A percentile compares a stretch with the other conserved stretches of the same genome.
phyloP scores from a whole-genome alignment of 495 filamentous ascomycete species.

The Lepidopterella palustris region DNA sequence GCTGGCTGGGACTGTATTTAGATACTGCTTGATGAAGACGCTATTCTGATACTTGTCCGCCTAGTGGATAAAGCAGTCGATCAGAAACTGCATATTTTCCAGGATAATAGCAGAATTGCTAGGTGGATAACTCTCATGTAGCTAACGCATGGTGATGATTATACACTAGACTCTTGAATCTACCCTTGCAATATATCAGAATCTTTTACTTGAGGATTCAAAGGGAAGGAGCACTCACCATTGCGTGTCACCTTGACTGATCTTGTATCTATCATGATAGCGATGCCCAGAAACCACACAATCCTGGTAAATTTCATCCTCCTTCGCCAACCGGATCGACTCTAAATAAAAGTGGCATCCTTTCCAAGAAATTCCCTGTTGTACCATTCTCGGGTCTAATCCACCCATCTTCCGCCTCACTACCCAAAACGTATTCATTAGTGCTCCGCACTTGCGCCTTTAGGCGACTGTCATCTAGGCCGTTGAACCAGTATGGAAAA shows the following conservation, averaged over 20 bases:
- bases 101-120: constrained; percentile 33
- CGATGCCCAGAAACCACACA: constrained; percentile 41
- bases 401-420: constrained; percentile 55
- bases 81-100: constrained; percentile 44
- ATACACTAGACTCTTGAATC: constrained; percentile 16
- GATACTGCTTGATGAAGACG: constrained; percentile 39
- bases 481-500: constrained; percentile 62
- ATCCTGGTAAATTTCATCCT: constrained; percentile 36
- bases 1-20: constrained; percentile 33
- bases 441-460: constrained; percentile 48
- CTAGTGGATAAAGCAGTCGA: constrained; percentile 40
- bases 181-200: constrained; percentile 7
- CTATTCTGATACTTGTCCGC: constrained; percentile 40
- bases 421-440: constrained; percentile 46
- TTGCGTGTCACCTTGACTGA: constrained; percentile 30
- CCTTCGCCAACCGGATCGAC: constrained; percentile 42
- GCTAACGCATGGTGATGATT: constrained; percentile 47
- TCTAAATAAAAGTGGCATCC: constrained; percentile 49
- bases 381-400: constrained; percentile 49
- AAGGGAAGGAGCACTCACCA: background rate
- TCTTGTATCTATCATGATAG: constrained; percentile 37
- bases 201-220: background rate
- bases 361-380: constrained; percentile 49
- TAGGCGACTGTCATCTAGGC: constrained; percentile 49
- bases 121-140: constrained; percentile 44